Evolutionary conservation across 306 rosid species (phyloP), one percentile per base, ranked within the genome.

Genomic region (Corylus americana): DNA sequence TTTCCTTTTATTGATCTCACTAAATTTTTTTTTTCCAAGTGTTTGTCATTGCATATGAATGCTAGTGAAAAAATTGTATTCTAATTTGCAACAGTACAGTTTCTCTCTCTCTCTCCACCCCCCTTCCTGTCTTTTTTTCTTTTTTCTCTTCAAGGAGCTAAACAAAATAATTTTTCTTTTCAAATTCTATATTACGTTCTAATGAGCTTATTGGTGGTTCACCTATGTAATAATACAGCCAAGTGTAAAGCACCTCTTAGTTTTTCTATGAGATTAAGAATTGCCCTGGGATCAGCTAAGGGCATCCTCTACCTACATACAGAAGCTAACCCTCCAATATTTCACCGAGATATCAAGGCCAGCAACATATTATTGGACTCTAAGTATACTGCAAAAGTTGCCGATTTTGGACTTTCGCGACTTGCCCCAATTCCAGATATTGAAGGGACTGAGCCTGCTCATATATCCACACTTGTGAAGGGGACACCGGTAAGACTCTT

Each of bases 321-420:
- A 0, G 99, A 93, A 91, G 99, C 99, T 10, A 87, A 95, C 86
- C 99, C 99, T 85, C 99, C 99, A 4, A 90, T 95, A 87, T 95
- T 93, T 76, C 99, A 95, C 83, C 86, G 99, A 73, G 99, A 95
- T 75, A 88, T 95, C 72, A 95, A 95, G 93, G 91, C 98, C 78
- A 95, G 88, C 88, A 95, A 95, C 79, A 95, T 95, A 83, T 71
- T 95, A 76, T 85, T 95, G 89, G 99, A 91, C 82, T 76, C 92
- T 0, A 95, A 87, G 79, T 78, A 86, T 6, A 55, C 70, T 0
- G 93, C 98, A 11, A 95, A 95, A 86, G 99, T 95, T 82, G 96
- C 99, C 70, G 99, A 95, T 89, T 95, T 95, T 74, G 99, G 99
- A 85, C 98, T 95, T 74, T 95, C 99, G 0, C 91, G 97, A 55